Conservation (phyloP, 2,329 filamentous ascomycete species). For the Ascochyta clinopodiicola region DNA sequence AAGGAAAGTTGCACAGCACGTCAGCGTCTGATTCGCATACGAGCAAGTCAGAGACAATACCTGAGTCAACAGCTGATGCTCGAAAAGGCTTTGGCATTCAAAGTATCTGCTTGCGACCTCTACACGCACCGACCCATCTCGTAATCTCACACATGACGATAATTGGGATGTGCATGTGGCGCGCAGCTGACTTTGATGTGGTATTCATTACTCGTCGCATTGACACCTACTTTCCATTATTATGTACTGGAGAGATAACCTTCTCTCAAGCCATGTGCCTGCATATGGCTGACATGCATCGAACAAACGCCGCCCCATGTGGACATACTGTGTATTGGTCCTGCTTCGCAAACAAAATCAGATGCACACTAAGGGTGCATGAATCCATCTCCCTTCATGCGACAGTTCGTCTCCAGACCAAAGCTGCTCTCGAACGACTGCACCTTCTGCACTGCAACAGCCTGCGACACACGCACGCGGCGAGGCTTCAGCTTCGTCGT, state of each 20-base stretch:
- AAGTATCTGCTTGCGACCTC: background rate
- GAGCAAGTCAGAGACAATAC: slow-evolving; percentile 1
- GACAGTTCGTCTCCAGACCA: slow-evolving; percentile 37
- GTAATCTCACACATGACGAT: background rate
- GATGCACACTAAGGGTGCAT: slow-evolving; percentile 39
- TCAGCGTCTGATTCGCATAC: slow-evolving; percentile 7
- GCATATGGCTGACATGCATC: slow-evolving; percentile 6
- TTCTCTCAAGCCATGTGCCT: slow-evolving; percentile 6
- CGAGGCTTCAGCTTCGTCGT: slow-evolving; percentile 36
- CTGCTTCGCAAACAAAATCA: slow-evolving; percentile 1
- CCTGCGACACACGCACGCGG: slow-evolving; percentile 22
- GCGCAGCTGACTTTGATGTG: slow-evolving; percentile 1
- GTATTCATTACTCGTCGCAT: slow-evolving; percentile 12
- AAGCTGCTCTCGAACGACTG: slow-evolving; percentile 38
- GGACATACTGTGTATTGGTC: background rate
- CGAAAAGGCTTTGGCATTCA: background rate
- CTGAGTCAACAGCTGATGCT: background rate
- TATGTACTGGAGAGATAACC: slow-evolving; percentile 7
- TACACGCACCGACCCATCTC: background rate
- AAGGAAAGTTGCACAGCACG: background rate
- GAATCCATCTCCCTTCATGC: slow-evolving; percentile 40
- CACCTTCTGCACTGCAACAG: slow-evolving; percentile 27
- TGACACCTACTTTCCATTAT: background rate
- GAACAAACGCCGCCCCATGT: slow-evolving; percentile 10
- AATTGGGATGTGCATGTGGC: background rate